Base-by-base conservation (phyloP, 2,329 filamentous ascomycete species). In the Leptographium galeiforme region DNA sequence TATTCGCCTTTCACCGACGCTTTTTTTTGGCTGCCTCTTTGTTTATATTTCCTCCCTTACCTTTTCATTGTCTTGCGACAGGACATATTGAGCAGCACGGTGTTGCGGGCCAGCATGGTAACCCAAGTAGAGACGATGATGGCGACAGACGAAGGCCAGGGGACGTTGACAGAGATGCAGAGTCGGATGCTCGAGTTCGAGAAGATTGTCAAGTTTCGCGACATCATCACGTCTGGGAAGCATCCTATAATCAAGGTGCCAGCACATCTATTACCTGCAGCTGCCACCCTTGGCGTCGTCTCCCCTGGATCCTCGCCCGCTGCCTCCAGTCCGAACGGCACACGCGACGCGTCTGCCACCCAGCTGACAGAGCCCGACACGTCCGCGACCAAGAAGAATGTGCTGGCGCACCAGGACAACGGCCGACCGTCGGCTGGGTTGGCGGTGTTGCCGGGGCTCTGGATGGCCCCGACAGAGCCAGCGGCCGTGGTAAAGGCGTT, bases 131-230 rank as follows among this genome's bases (percentile, higher is more conserved):
- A 54, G 30, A 43, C 51, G 51, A 51, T 52, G 18, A 13, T 47
- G 16, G 30, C 43, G 34, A 30, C 25, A 41, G 44, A 8, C 50
- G 10, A 25, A 36, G 25, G 25, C 33, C 40, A 47, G 18, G 34
- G 12, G 33, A 8, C 19, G 10, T 32, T 69, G 53, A 65, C 73
- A 57, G 72, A 75, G 56, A 75, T 79, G 59, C 65, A 74, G 55
- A 71, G 76, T 62, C 79, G 84, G 63, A 69, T 84, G 50, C 68
- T 74, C 62, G 81, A 90, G 68, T 93, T 89, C 72, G 79, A 85
- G 64, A 88, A 84, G 70, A 86, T 97, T 63, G 67, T 95, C 63
- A 79, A 76, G 61, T 82, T 97, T 68, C 84, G 83, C 68, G 86
- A 95, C 72, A 76, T 82, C 61, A 78, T 97, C 61, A 74, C 93